Evolutionary conservation across 1,139 yeast species (phyloP).

Genomic region (Pneumocystis oryctolagi): DNA sequence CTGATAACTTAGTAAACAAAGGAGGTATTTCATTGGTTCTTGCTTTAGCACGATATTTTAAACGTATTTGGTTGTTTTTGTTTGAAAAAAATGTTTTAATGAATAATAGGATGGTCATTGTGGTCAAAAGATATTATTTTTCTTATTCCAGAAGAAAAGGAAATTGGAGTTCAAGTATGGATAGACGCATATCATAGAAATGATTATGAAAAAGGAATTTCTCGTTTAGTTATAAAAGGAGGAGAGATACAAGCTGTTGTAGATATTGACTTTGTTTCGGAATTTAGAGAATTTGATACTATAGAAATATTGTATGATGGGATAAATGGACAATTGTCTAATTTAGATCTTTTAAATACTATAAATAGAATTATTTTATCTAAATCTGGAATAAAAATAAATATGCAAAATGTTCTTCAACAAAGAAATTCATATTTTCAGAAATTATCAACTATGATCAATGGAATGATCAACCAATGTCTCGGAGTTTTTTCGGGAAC

Average conservation of each 20-base stretch:
- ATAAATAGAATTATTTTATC: constrained; percentile 57
- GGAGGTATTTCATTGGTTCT: constrained; percentile 69
- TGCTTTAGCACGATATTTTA: constrained; percentile 64
- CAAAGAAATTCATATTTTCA: constrained; percentile 26
- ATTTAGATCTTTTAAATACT: constrained; percentile 73
- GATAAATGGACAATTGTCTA: constrained; percentile 87
- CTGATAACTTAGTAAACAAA: constrained; percentile 32
- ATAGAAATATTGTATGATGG: constrained; percentile 75
- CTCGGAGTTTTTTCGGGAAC: constrained; percentile 33
- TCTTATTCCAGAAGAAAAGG: constrained; percentile 65
- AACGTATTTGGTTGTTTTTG: constrained; percentile 25
- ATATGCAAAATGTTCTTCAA: constrained; percentile 47
- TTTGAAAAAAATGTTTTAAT: neutral
- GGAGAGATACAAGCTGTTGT: constrained; percentile 90
- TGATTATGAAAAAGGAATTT: constrained; percentile 17
- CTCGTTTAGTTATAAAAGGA: constrained; percentile 72
- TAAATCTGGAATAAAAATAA: constrained; percentile 49
- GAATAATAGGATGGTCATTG: constrained; percentile 43
- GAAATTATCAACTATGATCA: constrained; percentile 44
- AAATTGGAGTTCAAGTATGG: constrained; percentile 65
- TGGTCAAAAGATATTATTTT: constrained; percentile 92
- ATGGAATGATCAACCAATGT: constrained; percentile 55
- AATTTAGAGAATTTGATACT: constrained; percentile 52
- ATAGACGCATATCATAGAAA: constrained; percentile 70
- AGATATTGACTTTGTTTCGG: constrained; percentile 63